Evolutionary conservation across 805 yeast genomes (phyloP).

Genomic region (Wickerhamiella vanderwaltii): DNA sequence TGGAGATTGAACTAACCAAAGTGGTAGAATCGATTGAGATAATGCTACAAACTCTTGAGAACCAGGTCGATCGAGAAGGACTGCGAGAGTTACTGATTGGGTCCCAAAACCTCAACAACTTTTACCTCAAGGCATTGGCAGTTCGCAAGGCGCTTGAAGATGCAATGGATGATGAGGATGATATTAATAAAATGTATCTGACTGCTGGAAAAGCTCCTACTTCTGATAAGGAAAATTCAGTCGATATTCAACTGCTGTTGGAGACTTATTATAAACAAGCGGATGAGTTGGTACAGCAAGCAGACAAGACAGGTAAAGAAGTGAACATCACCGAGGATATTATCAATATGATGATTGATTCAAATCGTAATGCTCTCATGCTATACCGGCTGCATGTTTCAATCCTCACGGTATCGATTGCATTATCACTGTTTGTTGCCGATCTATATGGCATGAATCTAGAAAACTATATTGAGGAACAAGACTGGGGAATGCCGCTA

Average conservation of each 20-base stretch:
- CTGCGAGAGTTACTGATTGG: slow-evolving; percentile 60
- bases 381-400: slow-evolving; percentile 71
- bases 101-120: slow-evolving; percentile 58
- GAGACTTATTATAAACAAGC: slow-evolving; percentile 86
- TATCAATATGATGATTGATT: slow-evolving; percentile 79
- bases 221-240: slow-evolving; percentile 26
- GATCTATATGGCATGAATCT: slow-evolving; percentile 93
- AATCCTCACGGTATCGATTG: slow-evolving; percentile 71
- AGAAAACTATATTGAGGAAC: slow-evolving; percentile 82
- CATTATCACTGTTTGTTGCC: slow-evolving; percentile 73
- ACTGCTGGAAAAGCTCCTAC: slow-evolving; percentile 27
- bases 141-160: slow-evolving; percentile 77
- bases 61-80: slow-evolving; percentile 63
- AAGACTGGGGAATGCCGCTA: slow-evolving; percentile 51
- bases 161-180: slow-evolving; percentile 75
- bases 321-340: slow-evolving; percentile 87
- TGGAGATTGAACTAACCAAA: slow-evolving; percentile 61
- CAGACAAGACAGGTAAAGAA: slow-evolving; percentile 70
- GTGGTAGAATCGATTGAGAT: slow-evolving; percentile 48
- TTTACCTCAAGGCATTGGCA: slow-evolving; percentile 61
- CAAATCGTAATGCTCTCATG: slow-evolving; percentile 84
- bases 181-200: slow-evolving; percentile 65
- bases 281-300: slow-evolving; percentile 86
- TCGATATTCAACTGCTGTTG: slow-evolving; percentile 71
- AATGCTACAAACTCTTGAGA: slow-evolving; percentile 60